phyloP scores from a whole-genome alignment of 768 basidiomycete species.

The Pisolithus orientalis region DNA sequence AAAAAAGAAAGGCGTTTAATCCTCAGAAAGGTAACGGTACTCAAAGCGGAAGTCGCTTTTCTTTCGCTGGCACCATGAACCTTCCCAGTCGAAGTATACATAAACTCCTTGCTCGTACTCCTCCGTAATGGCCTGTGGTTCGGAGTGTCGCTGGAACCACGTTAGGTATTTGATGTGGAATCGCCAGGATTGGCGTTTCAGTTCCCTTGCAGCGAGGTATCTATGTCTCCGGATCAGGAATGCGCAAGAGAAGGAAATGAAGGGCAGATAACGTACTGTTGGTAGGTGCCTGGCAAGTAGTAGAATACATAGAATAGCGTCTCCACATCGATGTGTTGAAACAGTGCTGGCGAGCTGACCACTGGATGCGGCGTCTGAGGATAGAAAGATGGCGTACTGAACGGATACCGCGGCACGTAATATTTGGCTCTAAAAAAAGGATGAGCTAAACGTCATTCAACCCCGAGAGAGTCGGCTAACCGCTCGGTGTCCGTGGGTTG shows the following conservation, averaged over 20 bases:
- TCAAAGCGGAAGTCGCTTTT: constrained; percentile 98
- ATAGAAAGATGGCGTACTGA: constrained; percentile 88
- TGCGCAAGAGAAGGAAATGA: background rate
- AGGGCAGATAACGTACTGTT: constrained; percentile 56
- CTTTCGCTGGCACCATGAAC: constrained; percentile 96
- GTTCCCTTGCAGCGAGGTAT: constrained; percentile 92
- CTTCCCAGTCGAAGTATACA: constrained; percentile 99
- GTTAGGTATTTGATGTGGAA: constrained; percentile 99
- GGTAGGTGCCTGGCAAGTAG: constrained; percentile 94
- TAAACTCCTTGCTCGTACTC: constrained; percentile 99
- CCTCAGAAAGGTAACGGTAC: constrained; percentile 92
- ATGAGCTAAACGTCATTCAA: background rate
- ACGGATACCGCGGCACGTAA: constrained; percentile 91
- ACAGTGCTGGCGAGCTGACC: constrained; percentile 77
- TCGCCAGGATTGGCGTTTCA: constrained; percentile 97
- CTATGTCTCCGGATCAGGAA: constrained; percentile 32
- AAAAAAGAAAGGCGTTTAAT: constrained; percentile 36
- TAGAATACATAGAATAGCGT: constrained; percentile 99
- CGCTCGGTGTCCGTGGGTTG: constrained; percentile 95
- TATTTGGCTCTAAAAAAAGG: constrained; percentile 77
- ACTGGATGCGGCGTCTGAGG: constrained; percentile 82
- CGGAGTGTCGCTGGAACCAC: constrained; percentile 98
- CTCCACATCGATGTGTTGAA: constrained; percentile 90
- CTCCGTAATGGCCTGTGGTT: constrained; percentile 97
- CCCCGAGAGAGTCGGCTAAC: constrained; percentile 45